Evolutionary conservation across 2,329 filamentous ascomycete species (phyloP).

Genomic region (Talaromyces pinophilus): DNA sequence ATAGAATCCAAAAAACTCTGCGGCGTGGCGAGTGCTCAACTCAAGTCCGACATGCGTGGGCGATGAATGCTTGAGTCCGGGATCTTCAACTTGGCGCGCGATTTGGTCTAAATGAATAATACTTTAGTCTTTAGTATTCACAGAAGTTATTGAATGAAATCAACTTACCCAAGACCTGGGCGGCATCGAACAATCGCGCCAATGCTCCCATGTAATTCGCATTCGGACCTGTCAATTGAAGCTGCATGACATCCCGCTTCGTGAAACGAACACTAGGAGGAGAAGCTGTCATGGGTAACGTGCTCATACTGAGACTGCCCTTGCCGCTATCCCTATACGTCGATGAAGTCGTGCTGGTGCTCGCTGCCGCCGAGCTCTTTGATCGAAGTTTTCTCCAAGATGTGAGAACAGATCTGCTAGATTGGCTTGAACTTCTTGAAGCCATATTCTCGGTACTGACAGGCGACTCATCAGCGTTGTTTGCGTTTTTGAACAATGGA

Average conservation of each 20-base stretch:
- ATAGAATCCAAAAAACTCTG: slow-evolving; percentile 97
- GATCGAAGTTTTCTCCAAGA: slow-evolving; percentile 88
- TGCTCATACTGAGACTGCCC: slow-evolving; percentile 68
- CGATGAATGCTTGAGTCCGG: slow-evolving; percentile 84
- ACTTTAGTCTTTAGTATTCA: not conserved
- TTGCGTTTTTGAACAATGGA: slow-evolving; percentile 69
- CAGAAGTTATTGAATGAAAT: not conserved
- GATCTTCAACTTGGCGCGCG: slow-evolving; percentile 92
- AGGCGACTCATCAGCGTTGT: slow-evolving; percentile 50
- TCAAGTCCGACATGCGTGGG: slow-evolving; percentile 95
- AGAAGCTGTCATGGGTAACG: slow-evolving; percentile 70
- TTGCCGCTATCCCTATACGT: slow-evolving; percentile 52
- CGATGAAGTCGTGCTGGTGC: slow-evolving; percentile 22
- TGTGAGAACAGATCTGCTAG: slow-evolving; percentile 75
- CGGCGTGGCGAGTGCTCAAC: slow-evolving; percentile 86
- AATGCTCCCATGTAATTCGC: slow-evolving; percentile 88
- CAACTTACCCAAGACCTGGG: slow-evolving; percentile 78
- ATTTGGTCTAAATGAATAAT: slow-evolving; percentile 71
- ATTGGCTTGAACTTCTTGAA: slow-evolving; percentile 58
- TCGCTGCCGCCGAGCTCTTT: slow-evolving; percentile 71
- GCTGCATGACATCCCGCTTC: slow-evolving; percentile 68
- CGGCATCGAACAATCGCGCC: slow-evolving; percentile 88
- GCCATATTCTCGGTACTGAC: slow-evolving; percentile 41
- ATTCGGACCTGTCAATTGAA: slow-evolving; percentile 79
- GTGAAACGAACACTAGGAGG: slow-evolving; percentile 63